phyloP scores from a whole-genome alignment of 139 green algal genomes.

The Mesotaenium endlicherianum region DNA sequence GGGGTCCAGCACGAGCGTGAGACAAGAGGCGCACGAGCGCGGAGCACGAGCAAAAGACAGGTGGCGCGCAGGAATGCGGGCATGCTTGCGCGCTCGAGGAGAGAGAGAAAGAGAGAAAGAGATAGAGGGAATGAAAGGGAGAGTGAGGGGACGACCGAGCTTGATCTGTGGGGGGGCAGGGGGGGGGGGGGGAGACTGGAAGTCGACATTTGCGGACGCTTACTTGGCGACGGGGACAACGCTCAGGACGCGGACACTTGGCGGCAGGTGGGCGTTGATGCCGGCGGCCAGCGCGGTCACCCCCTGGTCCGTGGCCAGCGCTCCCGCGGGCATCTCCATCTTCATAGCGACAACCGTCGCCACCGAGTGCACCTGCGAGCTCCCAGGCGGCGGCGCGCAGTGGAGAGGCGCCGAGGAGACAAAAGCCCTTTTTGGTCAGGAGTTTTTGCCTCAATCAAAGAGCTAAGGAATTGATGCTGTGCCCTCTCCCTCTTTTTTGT shows the following conservation, averaged over 20 bases:
- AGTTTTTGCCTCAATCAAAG: too few relatives aligned
- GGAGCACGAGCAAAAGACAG: neutral
- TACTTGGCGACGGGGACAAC: slow-evolving; percentile 19
- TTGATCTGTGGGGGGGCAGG: neutral
- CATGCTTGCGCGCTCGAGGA: neutral
- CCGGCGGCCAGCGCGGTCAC: slow-evolving; percentile 48
- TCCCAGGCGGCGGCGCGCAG: too few relatives aligned
- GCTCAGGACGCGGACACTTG: slow-evolving; percentile 43
- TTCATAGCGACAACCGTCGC: slow-evolving; percentile 61
- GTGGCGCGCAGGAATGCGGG: too few relatives aligned
- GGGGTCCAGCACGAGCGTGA: neutral
- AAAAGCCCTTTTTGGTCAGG: too few relatives aligned
- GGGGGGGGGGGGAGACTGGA: neutral
- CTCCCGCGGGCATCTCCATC: slow-evolving; percentile 54
- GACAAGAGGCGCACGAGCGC: neutral
- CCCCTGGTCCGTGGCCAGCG: slow-evolving; percentile 48
- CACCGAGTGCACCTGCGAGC: slow-evolving; percentile 61
- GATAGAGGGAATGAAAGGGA: slow-evolving; percentile 4
- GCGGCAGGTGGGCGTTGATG: slow-evolving; percentile 68
- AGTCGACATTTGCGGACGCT: neutral
- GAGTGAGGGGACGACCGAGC: too few relatives aligned
- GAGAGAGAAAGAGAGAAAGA: neutral
- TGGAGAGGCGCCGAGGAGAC: too few relatives aligned
- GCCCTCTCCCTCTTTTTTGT: too few relatives aligned
- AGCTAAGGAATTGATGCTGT: too few relatives aligned